Evolutionary conservation across 495 filamentous ascomycete species (phyloP).

Genomic region (Chaetomidium leptoderma): DNA sequence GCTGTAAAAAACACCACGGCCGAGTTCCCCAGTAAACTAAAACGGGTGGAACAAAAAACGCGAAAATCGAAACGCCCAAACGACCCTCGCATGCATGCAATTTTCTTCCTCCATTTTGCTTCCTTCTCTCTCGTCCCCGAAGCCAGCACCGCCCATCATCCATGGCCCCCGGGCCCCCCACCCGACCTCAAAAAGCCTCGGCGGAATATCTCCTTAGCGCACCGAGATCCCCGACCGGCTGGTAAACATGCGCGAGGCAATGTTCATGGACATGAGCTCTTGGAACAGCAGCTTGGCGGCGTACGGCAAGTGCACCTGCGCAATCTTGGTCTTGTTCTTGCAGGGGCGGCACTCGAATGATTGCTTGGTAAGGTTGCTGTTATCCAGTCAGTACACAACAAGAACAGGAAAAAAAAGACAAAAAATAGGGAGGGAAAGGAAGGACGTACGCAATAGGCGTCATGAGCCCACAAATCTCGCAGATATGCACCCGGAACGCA

Average conservation of each 20-base stretch:
- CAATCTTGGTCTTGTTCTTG: slow-evolving; percentile 97
- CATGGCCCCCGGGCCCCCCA: neutral
- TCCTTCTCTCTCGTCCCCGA: neutral
- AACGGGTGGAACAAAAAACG: neutral
- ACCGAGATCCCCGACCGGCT: slow-evolving; percentile 69
- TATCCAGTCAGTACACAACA: slow-evolving; percentile 28
- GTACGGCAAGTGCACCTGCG: slow-evolving; percentile 95
- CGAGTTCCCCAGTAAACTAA: neutral
- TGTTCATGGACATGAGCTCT: slow-evolving; percentile 96
- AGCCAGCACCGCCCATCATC: neutral
- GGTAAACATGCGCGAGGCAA: slow-evolving; percentile 94
- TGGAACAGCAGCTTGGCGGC: slow-evolving; percentile 98
- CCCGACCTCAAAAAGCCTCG: neutral
- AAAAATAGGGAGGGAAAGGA: too few species aligned
- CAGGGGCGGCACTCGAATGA: slow-evolving; percentile 94
- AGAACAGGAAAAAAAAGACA: slow-evolving; percentile 2
- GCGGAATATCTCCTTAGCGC: slow-evolving; percentile 38
- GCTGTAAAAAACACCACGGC: slow-evolving; percentile 11
- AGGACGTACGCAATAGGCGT: slow-evolving; percentile 98
- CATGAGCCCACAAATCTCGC: slow-evolving; percentile 98
- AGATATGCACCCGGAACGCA: slow-evolving; percentile 97
- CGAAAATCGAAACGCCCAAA: slow-evolving; percentile 18
- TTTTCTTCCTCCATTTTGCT: neutral
- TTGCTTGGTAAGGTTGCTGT: slow-evolving; percentile 88
- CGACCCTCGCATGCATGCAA: slow-evolving; percentile 26